These are phyloP conservation scores for Naganishia friedmannii DNA, from an alignment of 768 basidiomycete species.

Conservation along the genomic window DNA sequence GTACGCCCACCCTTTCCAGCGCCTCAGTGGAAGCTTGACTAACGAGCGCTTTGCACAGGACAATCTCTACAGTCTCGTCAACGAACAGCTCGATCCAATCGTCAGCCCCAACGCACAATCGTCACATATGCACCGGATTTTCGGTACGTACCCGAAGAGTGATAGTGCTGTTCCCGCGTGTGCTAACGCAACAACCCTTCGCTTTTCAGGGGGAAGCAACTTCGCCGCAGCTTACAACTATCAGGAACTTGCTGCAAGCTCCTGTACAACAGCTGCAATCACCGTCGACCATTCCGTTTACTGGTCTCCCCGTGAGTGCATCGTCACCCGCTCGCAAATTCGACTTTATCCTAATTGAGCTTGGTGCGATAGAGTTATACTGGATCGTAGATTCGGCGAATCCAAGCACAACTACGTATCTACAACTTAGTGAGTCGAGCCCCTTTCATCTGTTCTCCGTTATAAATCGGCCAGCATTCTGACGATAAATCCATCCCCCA, in stretches of 20 bases:
- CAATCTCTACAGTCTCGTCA: constrained; percentile 34
- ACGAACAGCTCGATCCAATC: constrained; percentile 47
- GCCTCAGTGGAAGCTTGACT: background rate
- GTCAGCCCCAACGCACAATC: constrained; percentile 41
- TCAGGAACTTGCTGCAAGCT: background rate
- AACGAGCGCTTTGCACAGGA: constrained; percentile 8
- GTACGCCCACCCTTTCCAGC: background rate
- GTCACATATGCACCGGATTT: constrained; percentile 48
- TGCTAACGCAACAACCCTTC: background rate
- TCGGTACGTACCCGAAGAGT: constrained; percentile 23
- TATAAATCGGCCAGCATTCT: background rate
- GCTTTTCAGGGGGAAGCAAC: constrained; percentile 22
- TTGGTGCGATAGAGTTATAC: constrained; percentile 26
- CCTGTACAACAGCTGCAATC: constrained; percentile 34
- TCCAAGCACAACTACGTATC: constrained; percentile 5
- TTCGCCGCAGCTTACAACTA: constrained; percentile 25
- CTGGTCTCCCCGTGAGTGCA: constrained; percentile 31
- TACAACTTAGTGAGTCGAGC: constrained; percentile 13
- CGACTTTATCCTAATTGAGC: background rate
- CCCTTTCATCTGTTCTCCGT: background rate
- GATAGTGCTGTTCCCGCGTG: background rate
- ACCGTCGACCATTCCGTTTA: constrained; percentile 36
- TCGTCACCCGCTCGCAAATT: background rate
- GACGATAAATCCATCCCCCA: background rate
- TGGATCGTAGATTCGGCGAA: constrained; percentile 13